These are phyloP conservation scores for Aspergillus indologenus DNA, from an alignment of 495 filamentous ascomycete species.

Conservation along the genomic window DNA sequence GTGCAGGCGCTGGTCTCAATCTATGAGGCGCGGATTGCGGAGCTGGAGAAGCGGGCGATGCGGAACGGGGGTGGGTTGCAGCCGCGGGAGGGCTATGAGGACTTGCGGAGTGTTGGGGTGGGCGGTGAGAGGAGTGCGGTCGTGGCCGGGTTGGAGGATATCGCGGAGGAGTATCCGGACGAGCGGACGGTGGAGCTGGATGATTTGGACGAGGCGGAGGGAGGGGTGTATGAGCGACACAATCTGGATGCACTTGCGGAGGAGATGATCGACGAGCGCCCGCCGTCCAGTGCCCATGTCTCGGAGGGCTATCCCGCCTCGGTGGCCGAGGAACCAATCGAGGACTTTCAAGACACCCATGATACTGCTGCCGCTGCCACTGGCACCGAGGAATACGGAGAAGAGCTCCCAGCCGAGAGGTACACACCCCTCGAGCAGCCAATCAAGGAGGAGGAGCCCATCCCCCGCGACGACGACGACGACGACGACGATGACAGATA, in stretches of 20 bases:
- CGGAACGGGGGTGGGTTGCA: not conserved
- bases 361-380: not conserved
- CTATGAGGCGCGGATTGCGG: not conserved
- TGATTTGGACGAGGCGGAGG: not conserved
- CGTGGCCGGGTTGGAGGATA: not conserved
- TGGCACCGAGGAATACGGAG: not conserved
- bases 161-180: not conserved
- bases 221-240: no score
- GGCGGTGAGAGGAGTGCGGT: not conserved
- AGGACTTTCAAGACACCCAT: not conserved
- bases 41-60: not conserved
- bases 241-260: no score
- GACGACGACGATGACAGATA: not conserved
- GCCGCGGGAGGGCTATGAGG: not conserved
- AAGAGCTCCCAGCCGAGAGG: not conserved
- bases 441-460: not conserved
- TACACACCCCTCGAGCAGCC: not conserved
- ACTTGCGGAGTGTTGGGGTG: not conserved
- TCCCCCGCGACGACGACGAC: no score
- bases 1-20: constrained; percentile 3
- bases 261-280: not conserved
- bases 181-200: not conserved
- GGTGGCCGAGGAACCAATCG: not conserved
- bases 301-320: not conserved
- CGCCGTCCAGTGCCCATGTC: not conserved